Evolutionary conservation across 441 rosid species (phyloP).

Genomic region (Eutrema salsugineum): DNA sequence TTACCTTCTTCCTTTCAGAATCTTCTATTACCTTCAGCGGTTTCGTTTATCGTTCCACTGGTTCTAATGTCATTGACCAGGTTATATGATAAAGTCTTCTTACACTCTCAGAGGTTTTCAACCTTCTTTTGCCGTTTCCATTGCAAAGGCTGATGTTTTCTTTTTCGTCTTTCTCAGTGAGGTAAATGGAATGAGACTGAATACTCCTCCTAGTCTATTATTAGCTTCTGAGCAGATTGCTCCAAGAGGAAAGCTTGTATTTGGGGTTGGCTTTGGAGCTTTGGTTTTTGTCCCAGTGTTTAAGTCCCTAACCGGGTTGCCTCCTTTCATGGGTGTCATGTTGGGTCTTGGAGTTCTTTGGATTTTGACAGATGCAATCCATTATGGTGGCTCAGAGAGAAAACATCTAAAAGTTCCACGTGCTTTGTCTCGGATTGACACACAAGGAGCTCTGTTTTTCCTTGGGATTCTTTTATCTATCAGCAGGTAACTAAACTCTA

Average conservation of each 20-base stretch:
- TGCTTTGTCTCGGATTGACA: conserved; percentile 77
- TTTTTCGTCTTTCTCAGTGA: conserved; percentile 44
- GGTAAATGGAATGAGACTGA: conserved; percentile 60
- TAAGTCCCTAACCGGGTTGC: conserved; percentile 79
- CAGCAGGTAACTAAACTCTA: conserved; percentile 44
- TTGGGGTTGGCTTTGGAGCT: conserved; percentile 63
- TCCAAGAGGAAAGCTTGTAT: conserved; percentile 72
- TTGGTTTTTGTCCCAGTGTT: conserved; percentile 74
- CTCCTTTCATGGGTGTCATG: conserved; percentile 82
- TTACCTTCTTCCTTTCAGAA: conserved; percentile 35
- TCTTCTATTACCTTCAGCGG: conserved; percentile 54
- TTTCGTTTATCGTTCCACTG: conserved; percentile 69
- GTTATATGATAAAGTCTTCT: conserved; percentile 34
- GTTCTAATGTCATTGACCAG: conserved; percentile 73
- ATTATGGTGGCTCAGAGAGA: conserved; percentile 69
- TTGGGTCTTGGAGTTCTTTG: conserved; percentile 93
- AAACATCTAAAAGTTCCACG: conserved; percentile 72
- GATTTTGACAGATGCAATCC: conserved; percentile 84
- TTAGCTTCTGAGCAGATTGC: conserved; percentile 75
- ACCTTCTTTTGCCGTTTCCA: neutral
- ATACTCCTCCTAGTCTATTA: conserved; percentile 28
- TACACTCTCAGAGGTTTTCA: neutral
- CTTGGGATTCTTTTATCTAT: conserved; percentile 77
- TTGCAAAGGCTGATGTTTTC: neutral
- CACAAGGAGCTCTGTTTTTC: conserved; percentile 73